Evolutionary conservation across 345 rosid species (phyloP), one percentile per base, ranked within the genome.

Genomic region (Salix brachista): DNA sequence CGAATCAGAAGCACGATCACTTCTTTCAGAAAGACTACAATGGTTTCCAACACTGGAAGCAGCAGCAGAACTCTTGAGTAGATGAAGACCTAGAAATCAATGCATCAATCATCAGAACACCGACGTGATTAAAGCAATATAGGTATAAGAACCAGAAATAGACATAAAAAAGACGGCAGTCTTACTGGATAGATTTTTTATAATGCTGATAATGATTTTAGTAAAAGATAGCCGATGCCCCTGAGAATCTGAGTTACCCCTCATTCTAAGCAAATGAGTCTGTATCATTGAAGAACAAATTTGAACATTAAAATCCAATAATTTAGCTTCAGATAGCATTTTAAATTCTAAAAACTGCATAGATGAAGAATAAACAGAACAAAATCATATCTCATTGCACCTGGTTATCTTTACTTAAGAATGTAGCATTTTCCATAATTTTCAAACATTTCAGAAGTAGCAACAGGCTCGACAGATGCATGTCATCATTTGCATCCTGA

Each of bases 381-480:
- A 72, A 74, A 70, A 37, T 41, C 21, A 67, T 34, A 41, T 50
- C 66, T 66, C 5, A 42, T 64, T 30, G 69, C 84, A 94, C 99
- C 97, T 95, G 99, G 79, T 95, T 95, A 70, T 90, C 94, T 75
- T 87, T 86, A 83, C 97, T 95, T 10, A 91, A 88, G 83, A 93
- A 89, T 46, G 97, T 92, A 60, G 98, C 96, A 88, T 95, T 95
- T 85, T 95, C 99, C 99, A 95, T 91, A 79, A 93, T 93, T 86
- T 88, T 95, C 84, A 93, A 80, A 86, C 94, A 91, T 90, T 90
- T 93, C 41, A 89, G 78, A 65, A 95, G 94, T 73, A 90, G 75
- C 69, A 84, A 83, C 67, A 87, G 82, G 84, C 86, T 89, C 67
- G 86, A 83, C 83, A 83, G 77, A 79, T 81, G 68, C 74, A 62